These are phyloP conservation scores for Fusarium newnesense DNA, from an alignment of 2,329 filamentous ascomycete genomes.

Conservation along the genomic window DNA sequence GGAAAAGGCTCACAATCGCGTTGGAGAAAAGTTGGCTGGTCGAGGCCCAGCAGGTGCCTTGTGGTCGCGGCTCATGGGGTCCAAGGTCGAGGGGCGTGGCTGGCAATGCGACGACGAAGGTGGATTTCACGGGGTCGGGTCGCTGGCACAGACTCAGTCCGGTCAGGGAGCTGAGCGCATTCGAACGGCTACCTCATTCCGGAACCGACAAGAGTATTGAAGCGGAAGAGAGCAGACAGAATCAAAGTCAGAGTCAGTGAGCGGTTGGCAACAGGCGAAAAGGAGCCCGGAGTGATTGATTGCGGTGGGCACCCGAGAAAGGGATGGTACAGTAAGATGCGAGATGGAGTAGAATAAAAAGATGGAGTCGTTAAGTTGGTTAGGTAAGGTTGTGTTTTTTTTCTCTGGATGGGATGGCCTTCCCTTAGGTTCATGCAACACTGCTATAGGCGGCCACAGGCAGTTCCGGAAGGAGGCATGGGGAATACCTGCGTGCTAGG, in stretches of 20 bases:
- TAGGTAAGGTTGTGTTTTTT: constrained; percentile 29
- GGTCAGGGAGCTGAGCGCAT: constrained; percentile 68
- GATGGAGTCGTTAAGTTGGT: constrained; percentile 42
- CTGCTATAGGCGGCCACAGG: constrained; percentile 31
- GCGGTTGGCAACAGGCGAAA: constrained; percentile 19
- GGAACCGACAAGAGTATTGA: constrained; percentile 43
- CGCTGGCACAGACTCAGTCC: constrained; percentile 62
- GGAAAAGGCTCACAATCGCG: constrained; percentile 60
- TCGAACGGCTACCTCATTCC: constrained; percentile 69
- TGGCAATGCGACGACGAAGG: constrained; percentile 46
- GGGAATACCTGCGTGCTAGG: constrained; percentile 14
- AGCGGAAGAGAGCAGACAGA: constrained; percentile 17
- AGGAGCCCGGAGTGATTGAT: constrained; percentile 20
- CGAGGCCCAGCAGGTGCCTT: constrained; percentile 68
- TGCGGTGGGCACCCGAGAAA: constrained; percentile 32
- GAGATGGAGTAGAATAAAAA: constrained; percentile 38
- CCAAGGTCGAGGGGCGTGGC: constrained; percentile 44
- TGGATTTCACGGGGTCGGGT: constrained; percentile 42
- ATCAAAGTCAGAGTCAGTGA: background rate
- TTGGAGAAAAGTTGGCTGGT: constrained; percentile 67
- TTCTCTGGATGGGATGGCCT: constrained; percentile 33
- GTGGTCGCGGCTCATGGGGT: constrained; percentile 57
- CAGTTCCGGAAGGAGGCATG: constrained; percentile 33
- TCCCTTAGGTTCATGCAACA: constrained; percentile 12
- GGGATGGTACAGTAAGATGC: constrained; percentile 38